phyloP scores from a whole-genome alignment of 2,329 filamentous ascomycete genomes.

The Xylaria sp. region DNA sequence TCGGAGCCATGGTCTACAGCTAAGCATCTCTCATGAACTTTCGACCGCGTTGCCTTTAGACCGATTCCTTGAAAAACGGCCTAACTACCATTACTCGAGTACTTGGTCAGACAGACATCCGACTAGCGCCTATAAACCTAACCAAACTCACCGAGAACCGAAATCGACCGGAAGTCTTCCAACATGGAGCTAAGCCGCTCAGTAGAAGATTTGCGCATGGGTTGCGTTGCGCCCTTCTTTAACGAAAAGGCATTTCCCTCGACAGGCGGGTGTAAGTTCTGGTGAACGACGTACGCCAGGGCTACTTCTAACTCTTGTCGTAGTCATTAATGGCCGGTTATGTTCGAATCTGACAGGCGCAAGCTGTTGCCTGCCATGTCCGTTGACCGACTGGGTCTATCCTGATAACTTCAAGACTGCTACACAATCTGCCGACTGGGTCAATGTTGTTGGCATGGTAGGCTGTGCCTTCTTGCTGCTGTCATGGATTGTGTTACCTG shows the following conservation, averaged over 20 bases:
- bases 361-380: constrained; percentile 88
- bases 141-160: background rate
- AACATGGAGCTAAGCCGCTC: constrained; percentile 20
- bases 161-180: constrained; percentile 9
- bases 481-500: constrained; percentile 80
- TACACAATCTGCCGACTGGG: constrained; percentile 75
- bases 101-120: constrained; percentile 1
- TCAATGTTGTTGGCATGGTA: constrained; percentile 75
- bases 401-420: constrained; percentile 64
- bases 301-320: constrained; percentile 30
- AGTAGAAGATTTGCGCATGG: constrained; percentile 44
- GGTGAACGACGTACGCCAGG: background rate
- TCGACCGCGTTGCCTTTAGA: constrained; percentile 10
- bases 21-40: constrained; percentile 4
- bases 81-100: background rate
- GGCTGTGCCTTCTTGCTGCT: constrained; percentile 77
- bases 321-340: constrained; percentile 61
- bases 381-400: constrained; percentile 78
- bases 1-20: constrained; percentile 29
- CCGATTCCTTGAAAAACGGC: constrained; percentile 4
- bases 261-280: constrained; percentile 41
- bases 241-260: constrained; percentile 64
- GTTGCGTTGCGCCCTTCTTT: constrained; percentile 73
- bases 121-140: background rate
- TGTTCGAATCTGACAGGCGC: constrained; percentile 55